phyloP scores from a whole-genome alignment of 352 stramenopile species.

The Phytophthora rubi region DNA sequence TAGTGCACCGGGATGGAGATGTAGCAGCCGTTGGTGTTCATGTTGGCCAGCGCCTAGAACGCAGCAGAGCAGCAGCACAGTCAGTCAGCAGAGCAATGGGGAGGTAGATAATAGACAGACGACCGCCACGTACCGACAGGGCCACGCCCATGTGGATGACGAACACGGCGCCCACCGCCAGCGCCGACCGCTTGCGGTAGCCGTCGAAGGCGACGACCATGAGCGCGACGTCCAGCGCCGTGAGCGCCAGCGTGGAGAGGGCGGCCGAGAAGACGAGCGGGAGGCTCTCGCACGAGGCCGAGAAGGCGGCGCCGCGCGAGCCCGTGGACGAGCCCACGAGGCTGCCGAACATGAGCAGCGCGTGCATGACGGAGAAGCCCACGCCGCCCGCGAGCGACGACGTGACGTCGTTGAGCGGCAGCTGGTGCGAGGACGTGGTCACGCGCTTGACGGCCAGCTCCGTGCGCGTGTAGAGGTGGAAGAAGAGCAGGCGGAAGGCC shows the following conservation, averaged over 20 bases:
- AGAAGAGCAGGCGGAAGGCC: slow-evolving; percentile 72
- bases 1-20: slow-evolving; percentile 83
- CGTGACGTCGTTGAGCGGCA: slow-evolving; percentile 87
- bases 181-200: slow-evolving; percentile 67
- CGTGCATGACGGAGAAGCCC: slow-evolving; percentile 84
- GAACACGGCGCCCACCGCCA: slow-evolving; percentile 59
- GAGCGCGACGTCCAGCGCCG: slow-evolving; percentile 76
- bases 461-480: slow-evolving; percentile 77
- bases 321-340: slow-evolving; percentile 74
- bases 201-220: slow-evolving; percentile 87
- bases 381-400: slow-evolving; percentile 81
- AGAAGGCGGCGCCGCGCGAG: slow-evolving; percentile 76
- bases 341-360: slow-evolving; percentile 87
- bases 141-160: slow-evolving; percentile 79
- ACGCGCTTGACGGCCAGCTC: slow-evolving; percentile 79
- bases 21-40: slow-evolving; percentile 78
- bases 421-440: slow-evolving; percentile 74
- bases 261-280: slow-evolving; percentile 75
- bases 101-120: background rate
- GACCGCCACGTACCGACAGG: slow-evolving; percentile 56
- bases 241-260: slow-evolving; percentile 77
- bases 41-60: slow-evolving; percentile 70
- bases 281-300: slow-evolving; percentile 68
- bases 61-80: slow-evolving; percentile 5
- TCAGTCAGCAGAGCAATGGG: background rate